A percentile compares a stretch with the other conserved stretches of the same genome.
These are phyloP conservation scores for Stephania cephalantha DNA, from an alignment of 164 flowering plant species.

Conservation along the genomic window DNA sequence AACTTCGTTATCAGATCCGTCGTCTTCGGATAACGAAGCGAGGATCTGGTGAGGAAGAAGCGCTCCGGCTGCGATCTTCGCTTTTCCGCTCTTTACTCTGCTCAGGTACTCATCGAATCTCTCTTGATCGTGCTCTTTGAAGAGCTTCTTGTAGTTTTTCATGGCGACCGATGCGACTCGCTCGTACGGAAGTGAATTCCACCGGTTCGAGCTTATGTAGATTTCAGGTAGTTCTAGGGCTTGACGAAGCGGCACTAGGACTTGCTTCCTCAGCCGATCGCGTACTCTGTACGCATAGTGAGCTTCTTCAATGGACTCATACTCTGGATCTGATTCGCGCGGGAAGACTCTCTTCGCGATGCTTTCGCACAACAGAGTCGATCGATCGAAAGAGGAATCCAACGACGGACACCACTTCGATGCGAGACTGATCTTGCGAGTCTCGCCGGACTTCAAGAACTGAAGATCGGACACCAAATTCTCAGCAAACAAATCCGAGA, in stretches of 20 bases:
- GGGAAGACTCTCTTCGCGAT: conserved; percentile 40
- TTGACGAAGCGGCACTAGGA: conserved; percentile 34
- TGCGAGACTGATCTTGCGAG: conserved; percentile 19
- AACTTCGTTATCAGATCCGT: conserved; percentile 17
- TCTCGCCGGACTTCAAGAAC: conserved; percentile 12
- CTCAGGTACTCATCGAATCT: conserved; percentile 29
- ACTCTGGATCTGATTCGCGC: conserved; percentile 25
- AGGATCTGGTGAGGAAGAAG: conserved; percentile 50
- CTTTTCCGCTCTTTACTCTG: conserved; percentile 31
- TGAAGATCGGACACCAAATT: conserved; percentile 14
- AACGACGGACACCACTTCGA: conserved; percentile 34
- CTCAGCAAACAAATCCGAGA: conserved; percentile 25
- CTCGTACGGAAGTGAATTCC: conserved; percentile 37
- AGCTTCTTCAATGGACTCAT: conserved; percentile 31
- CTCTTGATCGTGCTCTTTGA: conserved; percentile 33
- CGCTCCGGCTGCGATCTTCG: conserved; percentile 52
- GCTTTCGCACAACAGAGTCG: conserved; percentile 36
- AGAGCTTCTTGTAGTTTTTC: conserved; percentile 39
- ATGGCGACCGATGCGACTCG: conserved; percentile 53
- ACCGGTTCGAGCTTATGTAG: conserved; percentile 36
- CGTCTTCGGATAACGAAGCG: conserved; percentile 11
- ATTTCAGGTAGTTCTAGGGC: conserved; percentile 40
- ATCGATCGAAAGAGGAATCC: conserved; percentile 23
- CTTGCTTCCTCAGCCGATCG: conserved; percentile 37
- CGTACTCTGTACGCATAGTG: conserved; percentile 39